Conservation (phyloP, 2,329 filamentous ascomycete species). For the Calonectria pauciramosa region DNA sequence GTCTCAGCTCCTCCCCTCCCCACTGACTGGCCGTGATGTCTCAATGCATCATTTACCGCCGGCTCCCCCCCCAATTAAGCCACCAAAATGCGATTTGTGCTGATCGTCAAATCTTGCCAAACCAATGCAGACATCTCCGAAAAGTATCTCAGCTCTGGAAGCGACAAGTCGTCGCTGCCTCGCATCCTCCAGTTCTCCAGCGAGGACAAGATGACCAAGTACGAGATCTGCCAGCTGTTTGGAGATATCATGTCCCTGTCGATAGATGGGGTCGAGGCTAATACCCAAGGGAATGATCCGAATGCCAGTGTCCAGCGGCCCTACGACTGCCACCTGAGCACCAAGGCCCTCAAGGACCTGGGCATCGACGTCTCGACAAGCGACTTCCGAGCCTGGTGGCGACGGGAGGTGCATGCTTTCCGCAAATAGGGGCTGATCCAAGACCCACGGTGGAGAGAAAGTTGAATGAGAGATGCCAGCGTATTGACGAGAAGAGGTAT, state of each 20-base stretch:
- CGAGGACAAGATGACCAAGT: conserved; percentile 90
- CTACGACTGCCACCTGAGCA: conserved; percentile 91
- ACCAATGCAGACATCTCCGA: conserved; percentile 72
- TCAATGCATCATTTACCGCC: conserved; percentile 10
- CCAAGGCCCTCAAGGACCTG: conserved; percentile 77
- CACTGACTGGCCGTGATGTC: conserved; percentile 27
- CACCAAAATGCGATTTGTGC: not conserved
- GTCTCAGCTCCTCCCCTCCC: conserved; percentile 42
- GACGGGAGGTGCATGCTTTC: conserved; percentile 72
- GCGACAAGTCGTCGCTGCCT: conserved; percentile 70
- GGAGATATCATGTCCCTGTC: conserved; percentile 84
- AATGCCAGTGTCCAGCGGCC: conserved; percentile 81
- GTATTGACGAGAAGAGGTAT: conserved; percentile 16
- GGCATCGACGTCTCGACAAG: conserved; percentile 81
- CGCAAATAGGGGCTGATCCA: conserved; percentile 58
- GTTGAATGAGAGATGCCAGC: conserved; percentile 8
- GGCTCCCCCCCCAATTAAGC: not conserved
- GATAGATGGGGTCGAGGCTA: conserved; percentile 75
- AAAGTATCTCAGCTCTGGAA: conserved; percentile 71
- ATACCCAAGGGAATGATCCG: conserved; percentile 79
- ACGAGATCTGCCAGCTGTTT: conserved; percentile 85
- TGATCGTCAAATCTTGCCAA: conserved; percentile 1
- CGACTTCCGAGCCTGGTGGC: conserved; percentile 88
- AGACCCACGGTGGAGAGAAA: not conserved
- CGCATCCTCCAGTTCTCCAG: conserved; percentile 86